Evolutionary conservation across 305 asterid species (phyloP).

Genomic region (Galium porrigens): DNA sequence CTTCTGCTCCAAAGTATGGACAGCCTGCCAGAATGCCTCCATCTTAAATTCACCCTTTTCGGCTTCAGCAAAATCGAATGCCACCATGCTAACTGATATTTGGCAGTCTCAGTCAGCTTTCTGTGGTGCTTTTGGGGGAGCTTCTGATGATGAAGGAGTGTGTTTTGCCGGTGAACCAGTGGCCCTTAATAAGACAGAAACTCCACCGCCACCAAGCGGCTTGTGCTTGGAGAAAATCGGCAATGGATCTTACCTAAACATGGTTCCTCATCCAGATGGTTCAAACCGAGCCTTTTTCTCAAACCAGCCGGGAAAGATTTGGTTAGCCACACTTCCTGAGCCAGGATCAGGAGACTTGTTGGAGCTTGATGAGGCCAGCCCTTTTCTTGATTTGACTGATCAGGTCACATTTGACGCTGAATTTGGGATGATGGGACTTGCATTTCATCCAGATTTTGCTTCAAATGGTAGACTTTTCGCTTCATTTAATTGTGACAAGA

Average conservation of each 20-base stretch:
- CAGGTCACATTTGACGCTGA: constrained; percentile 57
- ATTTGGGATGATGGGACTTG: constrained; percentile 68
- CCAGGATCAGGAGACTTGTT: constrained; percentile 44
- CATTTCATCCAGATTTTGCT: constrained; percentile 55
- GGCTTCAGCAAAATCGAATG: constrained; percentile 33
- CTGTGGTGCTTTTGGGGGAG: constrained; percentile 56
- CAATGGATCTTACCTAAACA: constrained; percentile 52
- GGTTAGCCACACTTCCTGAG: constrained; percentile 58
- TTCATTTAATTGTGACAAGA: constrained; percentile 68
- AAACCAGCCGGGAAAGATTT: constrained; percentile 63
- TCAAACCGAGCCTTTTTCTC: constrained; percentile 69
- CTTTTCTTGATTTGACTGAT: constrained; percentile 68
- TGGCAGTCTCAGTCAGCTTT: constrained; percentile 60
- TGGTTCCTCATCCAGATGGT: constrained; percentile 80
- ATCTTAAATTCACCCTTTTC: constrained; percentile 52
- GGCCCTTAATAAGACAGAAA: constrained; percentile 25
- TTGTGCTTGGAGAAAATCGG: constrained; percentile 76
- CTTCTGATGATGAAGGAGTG: constrained; percentile 31
- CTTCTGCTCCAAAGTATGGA: constrained; percentile 70
- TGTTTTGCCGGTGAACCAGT: constrained; percentile 55
- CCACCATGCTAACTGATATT: constrained; percentile 41
- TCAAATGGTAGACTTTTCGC: constrained; percentile 67
- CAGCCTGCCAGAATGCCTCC: constrained; percentile 51
- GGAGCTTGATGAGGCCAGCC: constrained; percentile 39
- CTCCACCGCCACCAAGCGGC: constrained; percentile 44